Evolutionary conservation across 2,329 filamentous ascomycete genomes (phyloP), one percentile per base, ranked within the genome.

Genomic region (Fusarium metavorans): DNA sequence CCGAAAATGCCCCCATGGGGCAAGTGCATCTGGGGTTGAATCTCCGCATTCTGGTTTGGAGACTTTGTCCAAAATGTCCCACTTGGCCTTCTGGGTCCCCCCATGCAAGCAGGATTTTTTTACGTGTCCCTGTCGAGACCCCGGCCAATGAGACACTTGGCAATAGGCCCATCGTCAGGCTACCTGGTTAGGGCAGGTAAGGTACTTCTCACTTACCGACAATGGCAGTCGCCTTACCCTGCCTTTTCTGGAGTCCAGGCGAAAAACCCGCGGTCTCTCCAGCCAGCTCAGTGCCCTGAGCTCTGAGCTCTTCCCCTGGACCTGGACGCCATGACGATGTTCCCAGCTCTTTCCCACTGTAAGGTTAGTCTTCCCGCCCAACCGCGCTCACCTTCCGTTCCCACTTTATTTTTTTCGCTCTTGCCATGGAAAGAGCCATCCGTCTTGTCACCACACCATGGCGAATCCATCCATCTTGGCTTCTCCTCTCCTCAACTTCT

Each of bases 11-110:
- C 72, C 72, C 73, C 72, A 74, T 70, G 73, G 73, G 73, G 73
- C 67, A 68, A 68, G 48, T 32, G 48, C 48, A 52, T 73, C 70
- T 73, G 70, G 70, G 70, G 70, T 73, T 57, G 57, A 58, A 68
- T 70, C 73, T 76, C 73, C 73, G 73, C 73, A 76, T 63, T 73
- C 34, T 25, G 23, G 71, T 59, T 79, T 77, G 77, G 73, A 77
- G 77, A 78, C 75, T 59, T 41, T 35, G 50, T 35, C 61, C 39
- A 68, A 60, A 48, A 56, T 35, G 60, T 52, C 59, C 62, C 62
- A 71, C 45, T 39, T 58, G 54, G 34, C 20, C 58, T 39, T 66
- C 70, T 25, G 52, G 18, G 52, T 56, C 59, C 48, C 48, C 69
- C 70, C 48, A 58, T 66, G 54, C 59, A 59, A 65, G 54, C 64